Percentiles rank a stretch among this genome's conserved stretches.
Evolutionary conservation across 441 rosid genomes (phyloP).

Genomic region (Melastoma candidum): DNA sequence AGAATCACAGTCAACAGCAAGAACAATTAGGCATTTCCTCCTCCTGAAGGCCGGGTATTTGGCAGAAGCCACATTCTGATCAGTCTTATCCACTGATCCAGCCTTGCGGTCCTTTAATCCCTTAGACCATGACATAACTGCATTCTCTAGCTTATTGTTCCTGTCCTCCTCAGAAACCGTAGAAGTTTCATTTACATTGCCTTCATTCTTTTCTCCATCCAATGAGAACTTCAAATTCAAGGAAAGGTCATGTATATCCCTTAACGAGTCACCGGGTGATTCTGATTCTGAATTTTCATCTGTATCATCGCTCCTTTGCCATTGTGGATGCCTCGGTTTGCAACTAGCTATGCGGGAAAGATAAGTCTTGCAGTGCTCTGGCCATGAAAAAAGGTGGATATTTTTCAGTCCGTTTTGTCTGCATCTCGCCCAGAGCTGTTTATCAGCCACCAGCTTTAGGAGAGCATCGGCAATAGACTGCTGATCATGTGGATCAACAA

Average conservation of each 20-base stretch:
- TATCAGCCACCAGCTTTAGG: constrained; percentile 73
- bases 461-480: constrained; percentile 81
- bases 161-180: background rate
- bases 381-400: constrained; percentile 84
- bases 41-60: constrained; percentile 7
- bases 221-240: constrained; percentile 74
- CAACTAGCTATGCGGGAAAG: constrained; percentile 63
- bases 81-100: constrained; percentile 1
- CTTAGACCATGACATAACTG: constrained; percentile 4
- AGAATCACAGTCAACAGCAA: constrained; percentile 14
- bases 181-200: constrained; percentile 23
- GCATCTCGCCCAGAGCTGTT: constrained; percentile 83
- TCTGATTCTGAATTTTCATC: constrained; percentile 41
- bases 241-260: constrained; percentile 80
- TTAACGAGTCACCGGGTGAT: constrained; percentile 82
- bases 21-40: constrained; percentile 12
- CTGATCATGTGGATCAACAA: constrained; percentile 89
- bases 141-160: constrained; percentile 25
- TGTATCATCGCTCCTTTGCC: constrained; percentile 49
- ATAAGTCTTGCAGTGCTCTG: constrained; percentile 78
- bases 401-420: constrained; percentile 77
- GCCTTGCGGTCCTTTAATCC: constrained; percentile 5
- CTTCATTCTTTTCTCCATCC: constrained; percentile 70
- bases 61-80: background rate
- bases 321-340: constrained; percentile 78